Evolutionary conservation across 2,329 filamentous ascomycete genomes (phyloP).

Genomic region (Coleophoma eucalyptorum): DNA sequence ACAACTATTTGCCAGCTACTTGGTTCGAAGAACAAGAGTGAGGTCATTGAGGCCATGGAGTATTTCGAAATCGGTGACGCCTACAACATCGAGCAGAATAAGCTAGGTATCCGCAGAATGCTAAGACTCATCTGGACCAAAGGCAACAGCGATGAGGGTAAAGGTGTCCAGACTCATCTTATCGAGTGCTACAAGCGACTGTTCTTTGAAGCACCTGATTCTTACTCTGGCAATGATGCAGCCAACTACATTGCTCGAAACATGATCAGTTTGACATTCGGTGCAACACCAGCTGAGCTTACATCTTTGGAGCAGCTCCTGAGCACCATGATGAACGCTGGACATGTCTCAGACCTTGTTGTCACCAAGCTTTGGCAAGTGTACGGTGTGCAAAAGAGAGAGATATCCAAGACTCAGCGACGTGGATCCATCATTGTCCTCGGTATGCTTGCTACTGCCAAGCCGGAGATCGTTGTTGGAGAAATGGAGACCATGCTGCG

Average conservation of each 20-base stretch:
- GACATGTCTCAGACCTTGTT: constrained; percentile 80
- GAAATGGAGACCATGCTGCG: constrained; percentile 94
- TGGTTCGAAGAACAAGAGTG: constrained; percentile 94
- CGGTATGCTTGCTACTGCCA: constrained; percentile 92
- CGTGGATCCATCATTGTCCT: constrained; percentile 93
- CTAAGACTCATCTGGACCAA: constrained; percentile 98
- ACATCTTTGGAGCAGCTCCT: constrained; percentile 94
- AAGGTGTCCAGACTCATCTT: constrained; percentile 92
- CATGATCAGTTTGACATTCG: constrained; percentile 98
- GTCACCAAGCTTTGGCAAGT: constrained; percentile 96
- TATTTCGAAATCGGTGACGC: constrained; percentile 95
- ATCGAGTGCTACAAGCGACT: constrained; percentile 95
- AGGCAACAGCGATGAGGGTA: constrained; percentile 97
- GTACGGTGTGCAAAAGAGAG: constrained; percentile 88
- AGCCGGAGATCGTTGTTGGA: constrained; percentile 86
- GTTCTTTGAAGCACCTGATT: constrained; percentile 92
- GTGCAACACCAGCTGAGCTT: constrained; percentile 88
- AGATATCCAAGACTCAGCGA: constrained; percentile 87
- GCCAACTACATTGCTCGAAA: constrained; percentile 95
- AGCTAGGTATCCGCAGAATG: constrained; percentile 91
- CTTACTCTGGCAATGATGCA: constrained; percentile 82
- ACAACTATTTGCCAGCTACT: constrained; percentile 80
- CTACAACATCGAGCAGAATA: constrained; percentile 92
- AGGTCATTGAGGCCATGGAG: constrained; percentile 98
- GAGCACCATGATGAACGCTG: constrained; percentile 95